Conservation (phyloP, 106 monocot genomes). For the Apostasia shenzhenica region DNA sequence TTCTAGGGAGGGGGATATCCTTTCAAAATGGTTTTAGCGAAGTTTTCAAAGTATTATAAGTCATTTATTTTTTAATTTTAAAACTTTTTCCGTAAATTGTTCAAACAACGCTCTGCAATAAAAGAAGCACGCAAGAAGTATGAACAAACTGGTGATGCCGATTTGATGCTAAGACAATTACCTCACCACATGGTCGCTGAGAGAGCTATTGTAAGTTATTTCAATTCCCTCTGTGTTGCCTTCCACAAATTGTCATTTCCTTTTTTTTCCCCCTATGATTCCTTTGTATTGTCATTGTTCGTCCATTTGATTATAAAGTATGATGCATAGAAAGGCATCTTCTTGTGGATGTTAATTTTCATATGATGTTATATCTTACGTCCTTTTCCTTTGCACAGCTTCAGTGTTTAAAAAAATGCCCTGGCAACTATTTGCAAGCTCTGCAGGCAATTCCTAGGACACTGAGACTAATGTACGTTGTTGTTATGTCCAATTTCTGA, state of each 20-base stretch:
- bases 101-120: conserved; percentile 58
- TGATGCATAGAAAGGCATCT: background rate
- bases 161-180: conserved; percentile 50
- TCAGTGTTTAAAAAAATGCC: conserved; percentile 92
- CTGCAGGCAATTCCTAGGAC: conserved; percentile 91
- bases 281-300: background rate
- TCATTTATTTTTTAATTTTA: background rate
- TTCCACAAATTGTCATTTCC: background rate
- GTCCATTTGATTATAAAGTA: background rate
- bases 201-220: conserved; percentile 78
- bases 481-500: conserved; percentile 4
- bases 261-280: background rate
- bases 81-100: conserved; percentile 26
- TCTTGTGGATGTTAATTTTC: background rate
- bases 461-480: conserved; percentile 93
- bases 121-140: conserved; percentile 57
- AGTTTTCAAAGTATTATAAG: background rate
- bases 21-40: conserved; percentile 15
- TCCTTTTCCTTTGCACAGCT: conserved; percentile 43
- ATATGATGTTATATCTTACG: background rate
- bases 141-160: conserved; percentile 71
- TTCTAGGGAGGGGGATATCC: conserved; percentile 99
- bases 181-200: conserved; percentile 88
- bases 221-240: background rate
- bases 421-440: conserved; percentile 93